Conservation (phyloP, 768 basidiomycete genomes). For the Pleurotus eryngii region DNA sequence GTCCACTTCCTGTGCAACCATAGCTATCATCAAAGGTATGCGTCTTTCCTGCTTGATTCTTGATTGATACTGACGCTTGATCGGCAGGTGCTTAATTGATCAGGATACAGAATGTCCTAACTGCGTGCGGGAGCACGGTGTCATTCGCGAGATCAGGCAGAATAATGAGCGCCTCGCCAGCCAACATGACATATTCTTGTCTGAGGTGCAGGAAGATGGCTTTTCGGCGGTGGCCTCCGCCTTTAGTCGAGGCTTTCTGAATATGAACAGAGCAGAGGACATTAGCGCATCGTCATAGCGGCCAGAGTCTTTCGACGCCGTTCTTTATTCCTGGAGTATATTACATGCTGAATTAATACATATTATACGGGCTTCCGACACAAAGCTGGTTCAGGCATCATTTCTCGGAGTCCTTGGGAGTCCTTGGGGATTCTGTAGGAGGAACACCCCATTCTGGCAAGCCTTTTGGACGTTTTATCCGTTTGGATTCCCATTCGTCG, state of each 20-base stretch:
- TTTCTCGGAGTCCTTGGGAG: constrained; percentile 2
- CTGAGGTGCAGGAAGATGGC: constrained; percentile 71
- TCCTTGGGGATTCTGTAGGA: constrained; percentile 51
- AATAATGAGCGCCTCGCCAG: constrained; percentile 84
- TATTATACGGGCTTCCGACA: not conserved
- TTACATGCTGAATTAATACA: not conserved
- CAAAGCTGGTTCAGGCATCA: not conserved
- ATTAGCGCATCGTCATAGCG: constrained; percentile 8
- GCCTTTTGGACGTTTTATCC: constrained; percentile 80
- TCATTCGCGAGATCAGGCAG: constrained; percentile 84
- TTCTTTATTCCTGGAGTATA: not conserved
- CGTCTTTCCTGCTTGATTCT: not conserved
- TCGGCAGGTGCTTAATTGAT: constrained; percentile 77
- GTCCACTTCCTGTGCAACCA: constrained; percentile 99
- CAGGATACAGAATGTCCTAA: constrained; percentile 88
- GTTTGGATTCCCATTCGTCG: constrained; percentile 83
- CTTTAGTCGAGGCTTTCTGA: constrained; percentile 66
- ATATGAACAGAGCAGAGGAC: constrained; percentile 35
- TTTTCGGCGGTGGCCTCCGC: constrained; percentile 70
- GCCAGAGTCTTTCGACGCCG: not conserved
- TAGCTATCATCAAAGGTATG: constrained; percentile 91
- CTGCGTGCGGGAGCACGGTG: constrained; percentile 82
- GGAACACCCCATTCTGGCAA: constrained; percentile 94
- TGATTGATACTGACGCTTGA: not conserved
- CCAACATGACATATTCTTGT: constrained; percentile 77